Evolutionary conservation across 2,329 filamentous ascomycete genomes (phyloP).

Genomic region (Colletotrichum sp.): DNA sequence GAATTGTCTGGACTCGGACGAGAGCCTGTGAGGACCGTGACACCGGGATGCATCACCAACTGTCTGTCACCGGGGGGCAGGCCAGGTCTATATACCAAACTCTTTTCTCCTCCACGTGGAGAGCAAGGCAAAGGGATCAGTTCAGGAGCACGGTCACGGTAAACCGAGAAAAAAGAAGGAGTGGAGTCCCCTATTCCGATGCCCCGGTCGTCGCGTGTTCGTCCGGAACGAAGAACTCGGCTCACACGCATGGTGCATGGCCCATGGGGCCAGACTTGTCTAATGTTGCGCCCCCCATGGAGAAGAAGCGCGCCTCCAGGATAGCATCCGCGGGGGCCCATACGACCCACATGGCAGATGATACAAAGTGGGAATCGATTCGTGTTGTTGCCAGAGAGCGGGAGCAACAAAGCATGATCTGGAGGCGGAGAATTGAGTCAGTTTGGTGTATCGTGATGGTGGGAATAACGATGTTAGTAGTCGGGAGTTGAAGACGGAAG

Average conservation of each 20-base stretch:
- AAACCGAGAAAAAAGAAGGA: neutral
- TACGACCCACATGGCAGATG: slow-evolving; percentile 7
- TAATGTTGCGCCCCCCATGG: slow-evolving; percentile 7
- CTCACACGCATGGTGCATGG: neutral
- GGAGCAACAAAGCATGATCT: neutral
- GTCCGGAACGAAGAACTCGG: neutral
- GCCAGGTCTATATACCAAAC: neutral
- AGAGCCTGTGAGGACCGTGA: neutral
- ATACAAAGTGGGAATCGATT: neutral
- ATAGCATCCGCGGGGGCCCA: slow-evolving; percentile 11
- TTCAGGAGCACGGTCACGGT: neutral
- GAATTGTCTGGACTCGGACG: neutral
- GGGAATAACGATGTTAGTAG: neutral
- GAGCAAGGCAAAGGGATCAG: neutral
- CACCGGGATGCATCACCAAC: neutral
- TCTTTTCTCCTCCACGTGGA: neutral
- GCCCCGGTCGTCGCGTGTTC: slow-evolving; percentile 13
- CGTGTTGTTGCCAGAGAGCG: neutral
- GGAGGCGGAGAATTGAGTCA: slow-evolving; percentile 18
- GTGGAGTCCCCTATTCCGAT: slow-evolving; percentile 5
- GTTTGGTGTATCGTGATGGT: neutral
- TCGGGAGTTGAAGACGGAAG: neutral
- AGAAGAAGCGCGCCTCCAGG: slow-evolving; percentile 1
- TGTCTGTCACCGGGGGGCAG: neutral
- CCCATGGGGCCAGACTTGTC: slow-evolving; percentile 1